Base-by-base conservation (phyloP, 2,329 filamentous ascomycete genomes). In the Dissoconium aciculare region DNA sequence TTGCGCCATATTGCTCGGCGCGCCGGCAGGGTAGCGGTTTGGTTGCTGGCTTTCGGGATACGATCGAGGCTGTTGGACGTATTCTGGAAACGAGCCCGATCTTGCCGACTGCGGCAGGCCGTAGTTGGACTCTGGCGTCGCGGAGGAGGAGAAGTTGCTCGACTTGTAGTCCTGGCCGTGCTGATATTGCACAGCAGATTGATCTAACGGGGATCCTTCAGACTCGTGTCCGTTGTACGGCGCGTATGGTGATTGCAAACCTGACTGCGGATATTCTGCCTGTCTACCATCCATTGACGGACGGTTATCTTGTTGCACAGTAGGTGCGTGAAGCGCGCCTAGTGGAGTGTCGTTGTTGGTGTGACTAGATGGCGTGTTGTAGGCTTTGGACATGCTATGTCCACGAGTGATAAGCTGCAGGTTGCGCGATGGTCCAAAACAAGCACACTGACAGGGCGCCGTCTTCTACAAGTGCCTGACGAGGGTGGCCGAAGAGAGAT, bases 1-100 rank as follows among this genome's bases (percentile, higher is more conserved):
- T 82, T 93, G 84, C 74, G 85, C 83, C 85, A 94, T 94, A 76
- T 77, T 74, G 59, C 74, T 69, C 57, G 74, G 71, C 58, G 70
- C 75, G 64, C 71, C 71, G 59, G 81, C 66, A 60, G 75, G 78
- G 66, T 89, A 89, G 53, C 76, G 69, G 49, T 55, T 58, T 69
- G 60, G 80, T 66, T 62, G 74, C 29, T 64, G 74, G 60, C 83
- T 77, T 66, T 89, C 87, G 53, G 75, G 68, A 52, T 63, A 63
- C 37, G 56, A 65, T 54, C 83, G 79, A n/a, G n/a, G n/a, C 62
- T 81, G 19, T 8, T 8, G 75, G 56, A 89, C 71, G 59, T 91
- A 84, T 50, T 92, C 83, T 56, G 81, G 78, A 53, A 87, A 92
- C 37, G 78, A 76, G 60, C 75, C 73, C 57, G 82, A 85, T 56